Base-by-base conservation (phyloP, 1,284 basidiomycete genomes). In the Ceratobasidium sp. region DNA sequence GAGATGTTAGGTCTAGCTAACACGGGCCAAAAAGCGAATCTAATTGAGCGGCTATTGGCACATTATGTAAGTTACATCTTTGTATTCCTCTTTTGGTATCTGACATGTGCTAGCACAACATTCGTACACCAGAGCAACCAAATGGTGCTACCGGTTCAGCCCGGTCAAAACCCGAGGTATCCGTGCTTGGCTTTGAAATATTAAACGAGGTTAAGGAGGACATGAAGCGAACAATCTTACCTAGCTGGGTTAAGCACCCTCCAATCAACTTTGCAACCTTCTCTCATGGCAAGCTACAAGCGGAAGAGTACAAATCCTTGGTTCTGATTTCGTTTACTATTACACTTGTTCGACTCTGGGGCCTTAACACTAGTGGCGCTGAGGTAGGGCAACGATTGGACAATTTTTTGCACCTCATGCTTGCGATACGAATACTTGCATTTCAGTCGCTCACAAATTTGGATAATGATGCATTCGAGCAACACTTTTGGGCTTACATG, bases 291-390 rank as follows among this genome's bases (percentile, higher is more conserved):
- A 68, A 68, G 47, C 35, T 79, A 1, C 77, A 71, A 53, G 79
- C 79, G 7, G 69, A 79, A n/a, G 78, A 80, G 64, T 80, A 79
- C 78, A 56, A 76, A 20, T 61, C 60, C 3, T 5, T 77, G 17
- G 54, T 54, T 13, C 67, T 74, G 8, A 71, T 80, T 0, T 76
- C 78, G 23, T 49, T 80, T 15, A 63, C 65, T 3, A 76, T 80
- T 23, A 71, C 79, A 0, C 42, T 78, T 6, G 45, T 78, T 51
- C 47, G 60, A 3, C 20, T 76, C 20, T 78, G 77, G 75, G 56
- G 56, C 5, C 56, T 33, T 1, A 5, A 58, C 17, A 58, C 56
- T 37, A 28, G 13, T 11, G 6, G 13, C 5, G 20, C 31, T n/a
- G 20, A 7, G 1, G 49, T 37, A n/a, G 2, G 28, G 8, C 6